phyloP scores from a whole-genome alignment of 106 monocot species.

The Posidonia australis region DNA sequence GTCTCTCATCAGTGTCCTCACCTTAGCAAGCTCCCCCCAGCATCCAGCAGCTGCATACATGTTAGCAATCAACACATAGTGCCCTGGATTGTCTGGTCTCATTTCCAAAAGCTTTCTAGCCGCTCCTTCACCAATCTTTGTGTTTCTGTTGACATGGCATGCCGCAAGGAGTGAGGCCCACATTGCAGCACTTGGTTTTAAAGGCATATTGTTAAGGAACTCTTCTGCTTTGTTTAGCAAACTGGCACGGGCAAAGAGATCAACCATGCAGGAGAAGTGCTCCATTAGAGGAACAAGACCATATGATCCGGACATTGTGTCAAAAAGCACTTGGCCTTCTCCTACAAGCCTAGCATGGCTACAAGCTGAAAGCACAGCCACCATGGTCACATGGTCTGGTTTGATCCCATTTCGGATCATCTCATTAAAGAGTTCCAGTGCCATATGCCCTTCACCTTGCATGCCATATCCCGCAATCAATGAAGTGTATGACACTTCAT shows the following conservation, averaged over 20 bases:
- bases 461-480: conserved; percentile 75
- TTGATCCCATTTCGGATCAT: conserved; percentile 44
- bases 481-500: conserved; percentile 67
- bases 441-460: conserved; percentile 43
- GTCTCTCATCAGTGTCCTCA: conserved; percentile 48
- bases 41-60: conserved; percentile 47
- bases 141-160: conserved; percentile 30
- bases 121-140: conserved; percentile 39
- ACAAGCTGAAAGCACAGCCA: conserved; percentile 69
- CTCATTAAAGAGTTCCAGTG: conserved; percentile 44
- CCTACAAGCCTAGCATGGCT: conserved; percentile 50
- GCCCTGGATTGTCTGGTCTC: conserved; percentile 42
- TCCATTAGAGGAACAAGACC: conserved; percentile 43
- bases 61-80: conserved; percentile 52
- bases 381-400: conserved; percentile 58
- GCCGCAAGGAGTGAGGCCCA: conserved; percentile 51
- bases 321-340: conserved; percentile 39
- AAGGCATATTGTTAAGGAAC: conserved; percentile 29
- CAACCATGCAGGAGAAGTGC: conserved; percentile 84
- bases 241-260: conserved; percentile 53
- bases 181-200: conserved; percentile 39
- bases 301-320: conserved; percentile 28
- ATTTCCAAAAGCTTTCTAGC: conserved; percentile 43
- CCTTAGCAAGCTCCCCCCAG: conserved; percentile 40
- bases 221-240: conserved; percentile 44